Evolutionary conservation across 768 basidiomycete genomes (phyloP), one percentile per base, ranked within the genome.

Genomic region (Tylopilus rubrobrunneus): DNA sequence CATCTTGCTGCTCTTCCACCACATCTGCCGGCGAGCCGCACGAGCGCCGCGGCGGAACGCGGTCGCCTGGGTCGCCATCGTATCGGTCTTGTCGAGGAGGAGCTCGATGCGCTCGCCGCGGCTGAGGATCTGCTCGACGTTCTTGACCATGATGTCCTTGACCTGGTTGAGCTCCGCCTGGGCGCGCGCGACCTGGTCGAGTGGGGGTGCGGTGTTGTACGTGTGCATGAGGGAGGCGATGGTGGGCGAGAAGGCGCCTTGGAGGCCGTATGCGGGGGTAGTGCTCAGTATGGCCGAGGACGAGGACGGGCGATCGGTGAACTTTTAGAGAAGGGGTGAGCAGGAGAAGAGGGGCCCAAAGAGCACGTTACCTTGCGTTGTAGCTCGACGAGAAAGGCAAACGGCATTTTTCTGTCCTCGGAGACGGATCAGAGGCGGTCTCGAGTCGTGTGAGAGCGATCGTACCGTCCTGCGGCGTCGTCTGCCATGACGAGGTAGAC

Each of bases 141-240:
- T 98, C 71, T 98, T 91, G 48, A 98, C 95, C 94, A 97, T 96
- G 72, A 97, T 92, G 63, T 94, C 87, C 69, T 97, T 98, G 45
- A 97, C 90, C 60, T 92, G 89, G 56, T 84, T 83, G 40, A 93
- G 78, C 69, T 98, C 94, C 5, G 81, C 80, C 66, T 94, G 94
- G 6, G 96, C 96, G 57, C 92, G 89, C 19, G 86, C 76, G 52
- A 98, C 83, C 57, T 95, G 92, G 68, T 99, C 97, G 8, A 78
- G 71, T 36, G 92, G 94, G 15, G 95, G 94, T 9, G 83, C 73
- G 29, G 92, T 93, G 65, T 92, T 93, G 76, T 91, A 99, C 46
- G 86, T 84, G 64, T 90, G 80, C 85, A 96, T 82, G 52, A 96
- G 77, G 56, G 82, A 74, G 12, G 86, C 79, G 53, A 92, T 84